Base-by-base conservation (phyloP, 2,329 filamentous ascomycete species). In the Fusarium cyanostomum region DNA sequence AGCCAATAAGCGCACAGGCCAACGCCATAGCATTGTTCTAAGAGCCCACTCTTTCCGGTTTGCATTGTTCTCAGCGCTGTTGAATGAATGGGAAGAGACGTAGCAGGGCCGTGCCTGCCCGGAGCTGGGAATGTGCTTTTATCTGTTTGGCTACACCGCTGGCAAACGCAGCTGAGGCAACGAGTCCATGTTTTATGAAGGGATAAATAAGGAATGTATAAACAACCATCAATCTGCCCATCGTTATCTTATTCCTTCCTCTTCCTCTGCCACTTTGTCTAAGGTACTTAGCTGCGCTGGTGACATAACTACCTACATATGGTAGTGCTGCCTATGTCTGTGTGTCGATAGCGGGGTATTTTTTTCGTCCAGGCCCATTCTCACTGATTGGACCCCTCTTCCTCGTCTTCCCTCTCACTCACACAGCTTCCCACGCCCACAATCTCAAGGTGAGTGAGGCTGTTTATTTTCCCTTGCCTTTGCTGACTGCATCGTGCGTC, bases 341-440 rank as follows among this genome's bases (percentile, higher is more conserved):
- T 38, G 21, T 49, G 31, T 44, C 31, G 41, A 68, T 70, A 70
- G 67, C 67, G 67, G 67, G 67, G 67, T 70, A 68, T 55, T 59
- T 70, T 68, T 69, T 66, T 53, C 37, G 27, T 52, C 35, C 58
- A 58, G 58, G 57, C 33, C 57, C 50, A 44, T 64, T 61, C 61
- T 42, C 56, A 55, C 33, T 70, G 67, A 70, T 69, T 69, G 67
- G 67, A 68, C 65, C 62, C 54, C 66, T 70, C 62, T 26, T 66
- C 54, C 35, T 66, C 49, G 53, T 53, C 53, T 48, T 45, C 59
- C 33, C 54, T 68, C 67, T 68, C 53, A 64, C 62, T 60, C 63
- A 48, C 62, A 66, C 52, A 66, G 64, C 64, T 38, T 54, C 45
- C 53, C 52, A 59, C 54, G 67, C 59, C 53, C 55, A 62, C 56